Evolutionary conservation across 495 filamentous ascomycete species (phyloP).

Genomic region (Annulohypoxylon moriforme): DNA sequence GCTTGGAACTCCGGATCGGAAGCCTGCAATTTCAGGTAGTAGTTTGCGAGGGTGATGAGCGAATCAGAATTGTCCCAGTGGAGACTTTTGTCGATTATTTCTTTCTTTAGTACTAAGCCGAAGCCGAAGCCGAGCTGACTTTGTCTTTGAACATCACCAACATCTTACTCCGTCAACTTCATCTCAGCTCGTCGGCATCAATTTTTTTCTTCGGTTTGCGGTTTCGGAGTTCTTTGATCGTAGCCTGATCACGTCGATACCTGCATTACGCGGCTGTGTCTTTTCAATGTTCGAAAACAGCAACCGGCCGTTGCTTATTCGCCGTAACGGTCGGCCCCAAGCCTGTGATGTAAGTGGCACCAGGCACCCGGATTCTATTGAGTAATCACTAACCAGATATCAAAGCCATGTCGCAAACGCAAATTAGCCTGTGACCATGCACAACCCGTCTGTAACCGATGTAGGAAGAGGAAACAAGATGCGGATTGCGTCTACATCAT

Average conservation of each 20-base stretch:
- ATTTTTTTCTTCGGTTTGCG: constrained; percentile 8
- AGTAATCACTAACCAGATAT: constrained; percentile 13
- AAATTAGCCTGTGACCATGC: constrained; percentile 51
- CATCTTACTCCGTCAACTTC: background rate
- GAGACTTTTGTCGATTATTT: background rate
- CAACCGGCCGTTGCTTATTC: constrained; percentile 29
- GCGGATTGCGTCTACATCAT: constrained; percentile 43
- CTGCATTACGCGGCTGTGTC: background rate
- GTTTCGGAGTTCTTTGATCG: background rate
- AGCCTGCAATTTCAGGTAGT: background rate
- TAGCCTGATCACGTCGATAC: background rate
- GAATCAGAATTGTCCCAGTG: constrained; percentile 19
- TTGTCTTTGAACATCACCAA: background rate
- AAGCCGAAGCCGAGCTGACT: constrained; percentile 40
- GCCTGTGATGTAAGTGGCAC: constrained; percentile 43
- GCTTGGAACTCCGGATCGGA: background rate
- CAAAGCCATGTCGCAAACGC: constrained; percentile 49
- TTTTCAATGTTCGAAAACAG: constrained; percentile 10
- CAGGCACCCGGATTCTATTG: background rate
- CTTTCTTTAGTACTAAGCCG: constrained; percentile 23
- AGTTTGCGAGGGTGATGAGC: background rate
- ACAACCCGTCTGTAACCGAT: constrained; percentile 46
- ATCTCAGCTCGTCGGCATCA: background rate
- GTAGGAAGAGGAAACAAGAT: constrained; percentile 41
- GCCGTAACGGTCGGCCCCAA: constrained; percentile 45